These are phyloP conservation scores for Candida rishiriensis DNA, from an alignment of 805 yeast species.

Conservation along the genomic window DNA sequence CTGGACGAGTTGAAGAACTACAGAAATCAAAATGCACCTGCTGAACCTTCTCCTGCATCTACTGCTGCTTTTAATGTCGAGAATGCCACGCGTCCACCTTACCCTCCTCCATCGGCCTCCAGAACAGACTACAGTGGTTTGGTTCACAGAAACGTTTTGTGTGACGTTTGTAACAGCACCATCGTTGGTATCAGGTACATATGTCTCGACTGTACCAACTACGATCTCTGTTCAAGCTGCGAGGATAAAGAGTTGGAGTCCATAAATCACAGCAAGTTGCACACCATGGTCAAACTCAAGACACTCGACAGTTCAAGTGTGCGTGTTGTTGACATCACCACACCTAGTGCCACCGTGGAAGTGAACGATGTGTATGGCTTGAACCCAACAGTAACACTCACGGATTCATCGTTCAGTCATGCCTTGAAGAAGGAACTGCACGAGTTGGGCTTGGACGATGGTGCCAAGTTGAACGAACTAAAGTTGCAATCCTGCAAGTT, in stretches of 20 bases:
- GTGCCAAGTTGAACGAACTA: constrained; percentile 2
- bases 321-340: not conserved
- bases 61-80: not conserved
- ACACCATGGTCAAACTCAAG: constrained; percentile 26
- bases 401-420: not conserved
- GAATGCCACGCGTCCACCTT: not conserved
- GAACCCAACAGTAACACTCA: not conserved
- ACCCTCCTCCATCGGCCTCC: not conserved
- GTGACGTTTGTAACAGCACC: constrained; percentile 28
- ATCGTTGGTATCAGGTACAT: constrained; percentile 42
- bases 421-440: not conserved
- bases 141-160: constrained; percentile 19
- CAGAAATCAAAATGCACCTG: not conserved
- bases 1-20: not conserved
- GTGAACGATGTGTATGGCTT: no score
- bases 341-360: no score
- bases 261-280: constrained; percentile 16
- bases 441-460: no score
- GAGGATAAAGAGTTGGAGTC: constrained; percentile 23
- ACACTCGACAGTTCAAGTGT: not conserved
- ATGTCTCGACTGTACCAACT: constrained; percentile 49
- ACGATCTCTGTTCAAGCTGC: constrained; percentile 47
- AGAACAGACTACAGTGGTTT: not conserved
- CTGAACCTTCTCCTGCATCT: constrained; percentile 3
- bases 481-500: constrained; percentile 7